phyloP scores from a whole-genome alignment of 2,329 filamentous ascomycete species.

The Neoascochyta sp. region DNA sequence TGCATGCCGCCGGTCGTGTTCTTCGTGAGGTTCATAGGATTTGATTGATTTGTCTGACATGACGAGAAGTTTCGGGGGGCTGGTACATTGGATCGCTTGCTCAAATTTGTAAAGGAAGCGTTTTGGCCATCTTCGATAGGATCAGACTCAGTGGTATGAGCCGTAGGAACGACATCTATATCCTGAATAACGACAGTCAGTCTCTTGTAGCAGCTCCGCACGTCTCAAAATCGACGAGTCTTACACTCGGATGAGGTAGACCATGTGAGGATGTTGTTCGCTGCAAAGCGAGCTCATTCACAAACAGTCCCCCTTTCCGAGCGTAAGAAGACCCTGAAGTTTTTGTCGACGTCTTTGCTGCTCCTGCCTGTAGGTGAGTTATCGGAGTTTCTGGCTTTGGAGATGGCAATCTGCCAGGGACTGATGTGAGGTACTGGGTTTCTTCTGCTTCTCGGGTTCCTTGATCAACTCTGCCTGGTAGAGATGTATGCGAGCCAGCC shows the following conservation, averaged over 20 bases:
- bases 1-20: no score
- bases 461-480: no score
- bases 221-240: constrained; percentile 4
- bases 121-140: constrained; percentile 27
- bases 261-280: constrained; percentile 27
- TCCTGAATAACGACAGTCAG: constrained; percentile 12
- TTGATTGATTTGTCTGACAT: no score
- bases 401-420: no score
- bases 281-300: constrained; percentile 25
- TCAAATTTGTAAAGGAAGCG: not conserved
- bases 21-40: no score
- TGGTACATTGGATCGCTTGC: not conserved
- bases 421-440: no score
- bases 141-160: constrained; percentile 14
- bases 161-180: constrained; percentile 2
- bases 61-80: not conserved
- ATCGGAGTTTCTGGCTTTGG: no score
- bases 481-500: no score
- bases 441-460: no score
- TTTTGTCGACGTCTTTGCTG: no score
- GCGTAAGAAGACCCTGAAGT: no score
- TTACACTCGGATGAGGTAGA: constrained; percentile 25
- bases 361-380: no score
- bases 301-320: constrained; percentile 21
- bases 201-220: not conserved